Evolutionary conservation across 768 basidiomycete species (phyloP), one percentile per base, ranked within the genome.

Genomic region (Dacryopinax primogenitus): DNA sequence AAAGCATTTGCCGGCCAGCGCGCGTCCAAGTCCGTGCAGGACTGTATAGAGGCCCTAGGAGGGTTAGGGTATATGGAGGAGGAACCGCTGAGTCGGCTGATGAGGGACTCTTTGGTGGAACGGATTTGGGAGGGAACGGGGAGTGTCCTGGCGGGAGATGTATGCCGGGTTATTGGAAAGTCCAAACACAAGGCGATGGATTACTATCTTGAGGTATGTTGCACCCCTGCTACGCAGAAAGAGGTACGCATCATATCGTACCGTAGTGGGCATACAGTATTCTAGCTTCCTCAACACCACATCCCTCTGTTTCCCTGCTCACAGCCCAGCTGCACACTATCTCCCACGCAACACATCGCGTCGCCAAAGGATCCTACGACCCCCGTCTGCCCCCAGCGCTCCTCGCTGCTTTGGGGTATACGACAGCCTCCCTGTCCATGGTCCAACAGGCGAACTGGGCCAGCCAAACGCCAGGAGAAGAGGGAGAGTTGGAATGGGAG

Each of bases 51-150:
- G 33, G 77, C 83, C 3, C 75, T 90, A 1, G 88, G 89, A 26
- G 88, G 88, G 1, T 84, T 85, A 61, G 89, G 89, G 0, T 91
- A 90, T 70, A 90, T 90, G 87, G 86, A 87, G 69, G 89, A 91
- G 13, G 47, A 66, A 37, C 23, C 33, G 23, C 23, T 1, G 21
- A 23, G 9, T 63, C 32, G 82, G 36, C 69, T 82, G 15, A 86
- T 91, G 32, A 76, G 84, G 2, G 88, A 90, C 75, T 78, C 78
- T 1, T 71, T 86, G 7, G 89, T 90, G 13, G 89, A 90, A 75
- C 86, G 84, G 69, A 88, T 91, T 41, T 90, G 88, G 88, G 89
- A 90, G 74, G 88, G 87, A 0, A 88, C 87, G 0, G 35, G 61
- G 3, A 63, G 64, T 28, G 86, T 90, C 1, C 79, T 90, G 3